phyloP scores from a whole-genome alignment of 1,284 basidiomycete genomes.

The Takashimella tepidaria region DNA sequence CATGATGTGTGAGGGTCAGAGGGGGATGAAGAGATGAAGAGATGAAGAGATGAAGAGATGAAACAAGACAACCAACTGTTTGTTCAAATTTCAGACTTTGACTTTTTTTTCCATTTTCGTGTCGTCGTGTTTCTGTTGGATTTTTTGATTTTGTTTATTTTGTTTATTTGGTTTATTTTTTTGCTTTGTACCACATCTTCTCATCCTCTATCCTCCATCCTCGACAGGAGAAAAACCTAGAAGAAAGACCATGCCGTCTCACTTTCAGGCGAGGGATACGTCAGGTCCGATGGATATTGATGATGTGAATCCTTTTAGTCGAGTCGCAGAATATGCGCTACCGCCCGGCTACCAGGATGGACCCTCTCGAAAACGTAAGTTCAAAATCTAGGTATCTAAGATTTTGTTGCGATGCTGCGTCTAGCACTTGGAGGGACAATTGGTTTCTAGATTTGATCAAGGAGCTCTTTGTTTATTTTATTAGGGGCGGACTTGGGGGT shows the following conservation, averaged over 20 bases:
- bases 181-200: background rate
- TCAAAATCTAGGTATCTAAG: too few species aligned
- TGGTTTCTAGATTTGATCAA: too few species aligned
- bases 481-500: too few species aligned
- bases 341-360: conserved; percentile 30
- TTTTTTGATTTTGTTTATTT: too few species aligned
- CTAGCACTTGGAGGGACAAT: too few species aligned
- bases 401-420: too few species aligned
- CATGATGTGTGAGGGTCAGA: background rate
- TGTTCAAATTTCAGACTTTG: background rate
- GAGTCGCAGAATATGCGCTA: conserved; percentile 29
- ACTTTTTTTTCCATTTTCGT: too few species aligned
- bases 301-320: conserved; percentile 17
- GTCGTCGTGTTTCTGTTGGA: background rate
- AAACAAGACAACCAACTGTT: background rate
- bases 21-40: background rate
- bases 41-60: background rate
- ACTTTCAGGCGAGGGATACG: conserved; percentile 22
- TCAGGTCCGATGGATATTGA: conserved; percentile 44
- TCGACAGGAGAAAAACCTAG: background rate
- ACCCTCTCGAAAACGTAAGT: conserved; percentile 42
- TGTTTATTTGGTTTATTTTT: background rate
- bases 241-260: background rate
- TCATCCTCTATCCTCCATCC: background rate
- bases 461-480: too few species aligned